Evolutionary conservation across 257 asterid species (phyloP).

Genomic region (Petunia axillaris): DNA sequence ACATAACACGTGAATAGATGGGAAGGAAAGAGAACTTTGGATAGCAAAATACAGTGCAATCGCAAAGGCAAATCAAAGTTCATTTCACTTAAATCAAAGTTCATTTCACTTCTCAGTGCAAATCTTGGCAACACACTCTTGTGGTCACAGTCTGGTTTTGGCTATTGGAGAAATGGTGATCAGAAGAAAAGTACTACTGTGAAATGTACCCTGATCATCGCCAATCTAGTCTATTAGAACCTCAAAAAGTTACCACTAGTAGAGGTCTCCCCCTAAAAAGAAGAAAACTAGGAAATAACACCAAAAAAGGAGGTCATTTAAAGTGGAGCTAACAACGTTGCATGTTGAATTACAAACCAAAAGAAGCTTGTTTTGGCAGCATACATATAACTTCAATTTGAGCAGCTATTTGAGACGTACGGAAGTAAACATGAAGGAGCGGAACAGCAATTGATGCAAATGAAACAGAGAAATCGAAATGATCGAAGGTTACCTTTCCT

Average conservation of each 20-base stretch:
- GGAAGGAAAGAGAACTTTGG: too few relatives aligned
- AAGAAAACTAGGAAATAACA: too few relatives aligned
- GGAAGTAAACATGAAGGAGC: background rate
- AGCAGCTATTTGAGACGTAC: background rate
- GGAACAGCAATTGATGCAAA: background rate
- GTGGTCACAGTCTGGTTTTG: too few relatives aligned
- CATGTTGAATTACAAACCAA: background rate
- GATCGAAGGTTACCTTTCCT: constrained; percentile 51
- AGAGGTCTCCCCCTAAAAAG: too few relatives aligned
- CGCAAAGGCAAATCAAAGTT: too few relatives aligned
- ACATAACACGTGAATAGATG: too few relatives aligned
- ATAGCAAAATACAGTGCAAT: too few relatives aligned
- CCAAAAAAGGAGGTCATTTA: background rate
- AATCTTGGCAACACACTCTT: too few relatives aligned
- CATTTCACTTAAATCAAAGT: background rate
- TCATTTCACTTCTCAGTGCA: too few relatives aligned
- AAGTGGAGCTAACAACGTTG: background rate
- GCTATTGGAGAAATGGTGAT: too few relatives aligned
- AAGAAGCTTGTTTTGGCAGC: background rate
- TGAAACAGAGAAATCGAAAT: background rate
- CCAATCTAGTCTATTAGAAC: background rate
- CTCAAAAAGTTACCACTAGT: background rate
- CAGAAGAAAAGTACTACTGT: too few relatives aligned
- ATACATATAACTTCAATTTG: background rate
- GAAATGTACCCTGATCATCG: background rate